Percentiles rank a stretch among this genome's conserved stretches.
Evolutionary conservation across 1,139 yeast genomes (phyloP).

Genomic region (Protomyces arabidopsidicola): DNA sequence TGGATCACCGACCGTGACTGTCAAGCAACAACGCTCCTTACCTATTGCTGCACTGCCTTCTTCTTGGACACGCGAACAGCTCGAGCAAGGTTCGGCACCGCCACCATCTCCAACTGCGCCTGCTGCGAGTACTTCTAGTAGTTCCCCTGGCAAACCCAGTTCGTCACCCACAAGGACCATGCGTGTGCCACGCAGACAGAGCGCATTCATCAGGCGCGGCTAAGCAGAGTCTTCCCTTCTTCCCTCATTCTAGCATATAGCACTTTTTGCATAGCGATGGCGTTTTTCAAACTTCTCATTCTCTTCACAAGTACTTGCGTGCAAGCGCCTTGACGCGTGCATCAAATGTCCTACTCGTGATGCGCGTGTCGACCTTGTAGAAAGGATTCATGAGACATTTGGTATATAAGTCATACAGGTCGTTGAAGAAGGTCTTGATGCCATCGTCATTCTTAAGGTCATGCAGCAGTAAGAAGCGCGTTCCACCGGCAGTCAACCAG

Average conservation of each 20-base stretch:
- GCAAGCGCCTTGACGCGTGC: constrained; percentile 66
- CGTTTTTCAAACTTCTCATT: neutral
- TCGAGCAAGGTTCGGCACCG: neutral
- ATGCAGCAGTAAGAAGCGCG: constrained; percentile 74
- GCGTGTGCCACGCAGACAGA: neutral
- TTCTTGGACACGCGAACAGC: neutral
- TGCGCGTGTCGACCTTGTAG: constrained; percentile 69
- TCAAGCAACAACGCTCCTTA: neutral
- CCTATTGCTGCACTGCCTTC: neutral
- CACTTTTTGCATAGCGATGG: no score
- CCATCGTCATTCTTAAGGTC: constrained; percentile 64
- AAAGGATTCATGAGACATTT: constrained; percentile 85
- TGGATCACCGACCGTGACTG: neutral
- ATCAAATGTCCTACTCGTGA: constrained; percentile 72
- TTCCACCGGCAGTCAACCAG: constrained; percentile 66
- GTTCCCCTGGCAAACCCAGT: neutral
- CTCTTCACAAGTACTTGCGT: constrained; percentile 59
- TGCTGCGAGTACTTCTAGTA: neutral
- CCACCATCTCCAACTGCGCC: neutral
- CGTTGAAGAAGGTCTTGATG: constrained; percentile 76
- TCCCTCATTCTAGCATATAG: no score
- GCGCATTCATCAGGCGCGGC: neutral
- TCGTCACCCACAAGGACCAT: neutral
- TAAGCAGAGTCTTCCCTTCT: neutral
- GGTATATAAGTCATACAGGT: constrained; percentile 79